phyloP scores from a whole-genome alignment of 768 basidiomycete species.

The Paxillus rubicundulus region DNA sequence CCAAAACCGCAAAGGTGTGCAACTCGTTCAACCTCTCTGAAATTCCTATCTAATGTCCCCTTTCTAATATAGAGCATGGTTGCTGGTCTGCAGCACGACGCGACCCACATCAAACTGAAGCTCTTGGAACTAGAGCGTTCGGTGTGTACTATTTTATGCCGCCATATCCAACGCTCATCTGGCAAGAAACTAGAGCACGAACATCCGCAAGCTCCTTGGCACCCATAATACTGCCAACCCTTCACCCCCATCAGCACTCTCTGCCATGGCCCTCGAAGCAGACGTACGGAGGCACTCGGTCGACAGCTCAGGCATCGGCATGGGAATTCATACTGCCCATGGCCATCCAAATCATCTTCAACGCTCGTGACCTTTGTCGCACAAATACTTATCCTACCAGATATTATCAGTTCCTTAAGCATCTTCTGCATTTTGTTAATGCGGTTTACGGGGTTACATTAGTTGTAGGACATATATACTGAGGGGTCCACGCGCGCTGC shows the following conservation, averaged over 20 bases:
- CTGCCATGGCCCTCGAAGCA: conserved; percentile 30
- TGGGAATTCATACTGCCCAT: conserved; percentile 23
- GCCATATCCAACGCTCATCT: not conserved
- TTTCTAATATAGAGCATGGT: conserved; percentile 59
- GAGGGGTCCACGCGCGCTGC: too few relatives aligned
- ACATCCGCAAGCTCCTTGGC: conserved; percentile 31
- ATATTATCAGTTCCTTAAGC: not conserved
- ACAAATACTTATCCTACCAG: not conserved
- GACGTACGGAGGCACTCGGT: conserved; percentile 35
- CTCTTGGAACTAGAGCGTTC: conserved; percentile 68
- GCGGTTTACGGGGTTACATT: not conserved
- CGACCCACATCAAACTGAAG: conserved; percentile 55
- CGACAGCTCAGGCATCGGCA: conserved; percentile 30
- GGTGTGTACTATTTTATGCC: conserved; percentile 34
- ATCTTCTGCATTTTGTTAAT: not conserved
- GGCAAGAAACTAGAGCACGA: conserved; percentile 24
- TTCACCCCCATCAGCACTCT: conserved; percentile 22
- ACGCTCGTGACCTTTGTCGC: conserved; percentile 1
- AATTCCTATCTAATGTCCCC: not conserved
- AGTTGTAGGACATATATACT: conserved; percentile 20
- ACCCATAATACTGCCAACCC: conserved; percentile 18
- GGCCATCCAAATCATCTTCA: conserved; percentile 2
- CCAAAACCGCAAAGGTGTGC: conserved; percentile 69
- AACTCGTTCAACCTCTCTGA: not conserved
- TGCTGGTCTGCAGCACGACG: conserved; percentile 65